These are phyloP conservation scores for Bolboschoenoplectus hybrid DNA, from an alignment of 202 grass and related monocot genomes.

Conservation along the genomic window DNA sequence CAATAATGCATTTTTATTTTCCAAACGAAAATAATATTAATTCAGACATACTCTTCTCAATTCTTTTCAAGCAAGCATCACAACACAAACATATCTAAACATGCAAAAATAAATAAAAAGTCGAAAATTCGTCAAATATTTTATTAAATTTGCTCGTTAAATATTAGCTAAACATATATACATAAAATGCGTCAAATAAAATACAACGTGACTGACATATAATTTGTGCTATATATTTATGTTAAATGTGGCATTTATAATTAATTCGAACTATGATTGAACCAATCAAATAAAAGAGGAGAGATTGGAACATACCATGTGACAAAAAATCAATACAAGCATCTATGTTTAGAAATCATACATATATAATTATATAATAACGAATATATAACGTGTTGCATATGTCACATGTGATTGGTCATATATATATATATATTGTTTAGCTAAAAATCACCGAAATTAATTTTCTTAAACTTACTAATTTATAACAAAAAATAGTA, in stretches of 20 bases:
- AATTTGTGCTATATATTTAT: not conserved
- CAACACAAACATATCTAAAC: not conserved
- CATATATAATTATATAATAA: no score
- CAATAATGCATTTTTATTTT: no score
- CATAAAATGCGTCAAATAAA: not conserved
- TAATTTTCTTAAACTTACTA: not conserved
- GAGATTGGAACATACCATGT: conserved; percentile 19
- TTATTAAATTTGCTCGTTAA: not conserved
- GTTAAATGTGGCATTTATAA: not conserved
- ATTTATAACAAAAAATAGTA: not conserved
- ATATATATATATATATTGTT: not conserved
- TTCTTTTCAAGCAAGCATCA: no score
- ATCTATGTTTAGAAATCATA: not conserved
- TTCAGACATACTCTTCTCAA: no score
- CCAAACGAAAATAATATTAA: no score
- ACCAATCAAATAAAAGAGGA: not conserved
- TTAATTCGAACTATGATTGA: not conserved
- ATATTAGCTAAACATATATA: not conserved
- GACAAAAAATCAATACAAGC: conserved; percentile 18
- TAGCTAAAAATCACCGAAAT: not conserved
- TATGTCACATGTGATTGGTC: not conserved
- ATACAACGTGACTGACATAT: not conserved
- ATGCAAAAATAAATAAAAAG: not conserved
- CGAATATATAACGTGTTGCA: not conserved
- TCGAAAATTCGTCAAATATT: not conserved